Base-by-base conservation (phyloP, 2,329 filamentous ascomycete genomes). In the Penicillium verrucosum region DNA sequence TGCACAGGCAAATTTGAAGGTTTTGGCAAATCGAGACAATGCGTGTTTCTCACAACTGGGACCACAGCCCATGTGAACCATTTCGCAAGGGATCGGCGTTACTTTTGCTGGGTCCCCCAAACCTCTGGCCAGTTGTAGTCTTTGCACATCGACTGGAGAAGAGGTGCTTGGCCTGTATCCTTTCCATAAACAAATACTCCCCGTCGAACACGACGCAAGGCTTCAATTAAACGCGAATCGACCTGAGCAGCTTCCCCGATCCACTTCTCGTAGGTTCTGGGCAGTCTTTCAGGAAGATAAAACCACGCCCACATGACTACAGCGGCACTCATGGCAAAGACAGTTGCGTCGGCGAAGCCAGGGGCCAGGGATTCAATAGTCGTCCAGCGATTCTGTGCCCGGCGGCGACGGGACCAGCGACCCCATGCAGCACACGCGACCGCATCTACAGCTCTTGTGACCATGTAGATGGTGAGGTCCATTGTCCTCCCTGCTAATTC, bases 231-330 rank as follows among this genome's bases (percentile, higher is more conserved):
- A 7, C 90, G 88, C 14, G 75, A 67, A 70, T 96, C 91, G 21
- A 94, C 85, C 43, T 87, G 81, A 4, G 91, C 90, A 4, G 88
- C 89, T 23, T 87, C 85, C 40, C 82, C 84, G 65, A 96, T 94
- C 90, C 91, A 95, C 69, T 86, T 87, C 66, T 86, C 87, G 76
- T 95, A 95, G 40, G 86, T 81, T 29, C 77, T 80, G 2, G 91
- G 91, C 1, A 96, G 81, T 21, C 84, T 81, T 36, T 84, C 80
- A 0, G 90, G 89, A 10, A 79, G 72, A 75, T 93, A 96, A 70
- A 95, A 87, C 89, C 89, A 96, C 18, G 89, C 83, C 88, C 89
- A 93, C 91, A 95, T 96, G 63, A 95, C 87, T 37, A 90, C 76
- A 23, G 86, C 88, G 38, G 84, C 86, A 21, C 89, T 92, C 34